Evolutionary conservation across 2,329 filamentous ascomycete species (phyloP), one percentile per base, ranked within the genome.

Genomic region (Aspergillus ustus): DNA sequence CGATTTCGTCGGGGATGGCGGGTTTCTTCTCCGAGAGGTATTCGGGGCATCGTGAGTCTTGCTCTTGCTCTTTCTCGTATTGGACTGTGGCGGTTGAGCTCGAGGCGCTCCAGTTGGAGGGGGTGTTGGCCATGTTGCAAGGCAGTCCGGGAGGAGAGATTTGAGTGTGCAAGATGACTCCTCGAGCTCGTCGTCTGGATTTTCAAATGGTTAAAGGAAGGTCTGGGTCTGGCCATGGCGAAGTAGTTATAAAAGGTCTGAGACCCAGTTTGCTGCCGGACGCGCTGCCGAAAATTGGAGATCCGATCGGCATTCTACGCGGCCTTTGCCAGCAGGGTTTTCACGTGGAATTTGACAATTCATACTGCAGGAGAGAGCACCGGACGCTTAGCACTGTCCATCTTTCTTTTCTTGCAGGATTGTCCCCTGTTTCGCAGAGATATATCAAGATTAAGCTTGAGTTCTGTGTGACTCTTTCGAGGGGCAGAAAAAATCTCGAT

Each of bases 1-100:
- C 76, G 59, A 89, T 80, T 48, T 78, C 75, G 22, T 71, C 61
- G 0, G 61, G 46, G 22, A 59, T 20, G 25, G 5, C n/a, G 19
- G 15, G 40, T 20, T 60, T 56, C 45, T 57, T 43, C 40, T 57
- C 53, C 15, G 22, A 15, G 9, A 20, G 43, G 48, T 29, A 40
- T 20, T 43, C 43, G 11, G 11, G 25, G 1, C 2, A 8, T 7
- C 28, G 43, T 40, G 13, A 17, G 7, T 20, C 25, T 25, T 25
- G 25, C 25, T 25, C 13, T 40, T 17, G 20, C 7, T 20, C 13
- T 40, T 17, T 17, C 7, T 20, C 13, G 40, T 6, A 17, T n/a
- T n/a, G 15, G 25, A 25, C 25, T 52, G 52, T 25, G 46, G 46
- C n/a, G 5, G 54, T 53, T 3, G 59, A 57, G 49, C 48, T 61